These are phyloP conservation scores for Punica granatum DNA, from an alignment of 345 rosid species.

Conservation along the genomic window DNA sequence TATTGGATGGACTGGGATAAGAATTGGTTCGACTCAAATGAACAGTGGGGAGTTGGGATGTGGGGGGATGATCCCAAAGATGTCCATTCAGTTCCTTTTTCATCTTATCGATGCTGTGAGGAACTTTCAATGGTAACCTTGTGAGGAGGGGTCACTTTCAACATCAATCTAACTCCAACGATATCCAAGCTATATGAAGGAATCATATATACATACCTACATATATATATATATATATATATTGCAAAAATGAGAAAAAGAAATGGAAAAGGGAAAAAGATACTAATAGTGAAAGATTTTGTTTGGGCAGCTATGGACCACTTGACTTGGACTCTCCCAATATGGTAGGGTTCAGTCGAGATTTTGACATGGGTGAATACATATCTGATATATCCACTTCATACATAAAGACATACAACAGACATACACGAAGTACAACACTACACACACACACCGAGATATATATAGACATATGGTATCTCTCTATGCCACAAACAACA, in stretches of 20 bases:
- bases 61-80: not conserved
- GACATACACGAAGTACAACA: too few species aligned
- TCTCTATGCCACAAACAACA: not conserved
- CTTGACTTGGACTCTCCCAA: not conserved
- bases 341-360: not conserved
- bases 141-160: not conserved
- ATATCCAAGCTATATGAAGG: too few species aligned
- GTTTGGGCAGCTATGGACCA: not conserved
- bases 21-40: not conserved
- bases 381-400: too few species aligned
- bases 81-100: conserved; percentile 1
- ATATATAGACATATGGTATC: not conserved
- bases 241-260: too few species aligned
- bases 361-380: not conserved
- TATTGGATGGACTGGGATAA: too few species aligned
- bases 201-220: too few species aligned
- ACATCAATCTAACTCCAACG: too few species aligned
- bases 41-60: not conserved
- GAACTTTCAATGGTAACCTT: not conserved
- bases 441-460: too few species aligned
- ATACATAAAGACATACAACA: too few species aligned
- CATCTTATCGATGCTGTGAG: too few species aligned
- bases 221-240: too few species aligned
- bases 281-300: not conserved
- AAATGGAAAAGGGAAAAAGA: too few species aligned